phyloP scores from a whole-genome alignment of 176 grass and related monocot species.

The Ananas comosus region DNA sequence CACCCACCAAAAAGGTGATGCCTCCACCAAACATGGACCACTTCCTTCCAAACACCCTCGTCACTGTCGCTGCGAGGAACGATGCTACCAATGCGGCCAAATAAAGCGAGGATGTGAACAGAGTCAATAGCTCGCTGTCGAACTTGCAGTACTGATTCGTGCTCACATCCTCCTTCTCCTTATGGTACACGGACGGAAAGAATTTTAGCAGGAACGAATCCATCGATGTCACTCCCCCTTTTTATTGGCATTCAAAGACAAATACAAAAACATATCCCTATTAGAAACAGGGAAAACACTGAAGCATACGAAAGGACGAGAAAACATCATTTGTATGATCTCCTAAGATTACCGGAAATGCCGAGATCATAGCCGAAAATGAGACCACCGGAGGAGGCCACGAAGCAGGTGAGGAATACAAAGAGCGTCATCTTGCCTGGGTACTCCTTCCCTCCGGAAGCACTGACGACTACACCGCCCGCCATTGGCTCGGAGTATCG shows the following conservation, averaged over 20 bases:
- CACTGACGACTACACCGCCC: constrained; percentile 4
- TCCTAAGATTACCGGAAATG: constrained; percentile 5
- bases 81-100: not conserved
- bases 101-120: constrained; percentile 2
- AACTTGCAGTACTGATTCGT: constrained; percentile 10
- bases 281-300: not conserved
- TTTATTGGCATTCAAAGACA: not conserved
- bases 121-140: constrained; percentile 5
- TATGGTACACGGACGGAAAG: constrained; percentile 15
- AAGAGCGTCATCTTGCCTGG: constrained; percentile 18
- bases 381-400: constrained; percentile 17
- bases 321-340: not conserved
- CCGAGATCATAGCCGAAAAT: constrained; percentile 14
- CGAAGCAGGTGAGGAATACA: constrained; percentile 11
- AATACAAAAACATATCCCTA: not conserved
- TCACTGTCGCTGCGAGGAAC: not conserved
- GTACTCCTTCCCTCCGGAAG: constrained; percentile 2
- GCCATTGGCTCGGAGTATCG: not conserved
- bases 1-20: not conserved
- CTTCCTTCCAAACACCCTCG: not conserved
- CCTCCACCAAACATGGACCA: not conserved
- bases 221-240: constrained; percentile 25
- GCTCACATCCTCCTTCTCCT: constrained; percentile 4
- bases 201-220: constrained; percentile 18
- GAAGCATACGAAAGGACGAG: not conserved